Evolutionary conservation across 352 stramenopile species (phyloP), one percentile per base, ranked within the genome.

Genomic region (Phytophthora europaea): DNA sequence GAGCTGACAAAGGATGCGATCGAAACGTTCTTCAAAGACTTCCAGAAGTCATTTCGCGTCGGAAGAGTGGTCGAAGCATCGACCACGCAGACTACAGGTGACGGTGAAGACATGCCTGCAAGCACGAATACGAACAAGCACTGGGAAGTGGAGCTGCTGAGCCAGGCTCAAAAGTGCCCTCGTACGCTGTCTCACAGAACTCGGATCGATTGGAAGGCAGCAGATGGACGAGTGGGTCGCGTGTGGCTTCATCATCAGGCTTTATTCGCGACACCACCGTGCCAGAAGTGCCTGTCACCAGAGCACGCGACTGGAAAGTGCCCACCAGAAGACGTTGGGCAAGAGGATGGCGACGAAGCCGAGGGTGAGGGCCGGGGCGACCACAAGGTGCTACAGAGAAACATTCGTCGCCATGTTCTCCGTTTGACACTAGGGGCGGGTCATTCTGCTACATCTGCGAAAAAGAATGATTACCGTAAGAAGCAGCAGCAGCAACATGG

Each of bases 161-260:
- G 65, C 3, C 70, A 71, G 22, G 65, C 68, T 22, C 59, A 70
- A 52, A 62, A 78, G 10, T 88, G 77, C 52, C 79, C 79, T 26
- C 67, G 67, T 10, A n/a, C 40, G 28, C 67, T 88, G 45, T 64
- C 58, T 15, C 36, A 62, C 18, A 79, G 65, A 72, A 86, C 81
- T 6, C 76, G 79, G 9, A 60, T 88, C n/a, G 71, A 88, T 48
- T 88, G 80, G 67, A 77, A 80, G 38, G 51, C 75, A 4, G 34
- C 56, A 6, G 74, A 80, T 65, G 62, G 76, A 43, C 62, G 59
- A 23, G 31, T 38, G 26, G 72, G 70, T 23, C 47, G 56, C 12
- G 74, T 88, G 40, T 88, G 81, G 81, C n/a, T 88, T 67, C 79
- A 87, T 74, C 81, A 88, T 47, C 73, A 83, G 9, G 62, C 72